Conservation (phyloP, 2,329 filamentous ascomycete genomes). For the Pestalotiopsis sp. region DNA sequence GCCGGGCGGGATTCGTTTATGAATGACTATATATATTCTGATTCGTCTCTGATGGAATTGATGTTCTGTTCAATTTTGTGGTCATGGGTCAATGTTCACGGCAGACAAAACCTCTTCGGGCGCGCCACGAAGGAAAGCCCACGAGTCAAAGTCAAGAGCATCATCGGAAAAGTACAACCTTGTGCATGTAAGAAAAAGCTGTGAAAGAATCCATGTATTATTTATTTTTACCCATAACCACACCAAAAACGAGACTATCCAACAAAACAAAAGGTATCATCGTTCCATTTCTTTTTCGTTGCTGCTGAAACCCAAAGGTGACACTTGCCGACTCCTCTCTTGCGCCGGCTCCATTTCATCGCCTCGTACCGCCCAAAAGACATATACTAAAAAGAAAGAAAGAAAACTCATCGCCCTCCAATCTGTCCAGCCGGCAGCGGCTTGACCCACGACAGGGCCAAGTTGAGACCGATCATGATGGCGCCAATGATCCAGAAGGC, state of each 20-base stretch:
- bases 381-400: background rate
- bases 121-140: too few species aligned
- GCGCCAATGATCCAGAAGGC: slow-evolving; percentile 83
- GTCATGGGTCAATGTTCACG: too few species aligned
- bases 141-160: too few species aligned
- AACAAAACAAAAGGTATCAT: slow-evolving; percentile 6
- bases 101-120: too few species aligned
- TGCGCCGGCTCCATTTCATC: background rate
- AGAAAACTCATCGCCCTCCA: slow-evolving; percentile 40
- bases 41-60: too few species aligned
- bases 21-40: too few species aligned
- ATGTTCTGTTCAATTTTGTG: too few species aligned
- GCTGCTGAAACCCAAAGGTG: background rate
- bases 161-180: too few species aligned
- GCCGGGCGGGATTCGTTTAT: too few species aligned
- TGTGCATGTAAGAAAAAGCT: too few species aligned
- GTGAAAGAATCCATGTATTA: too few species aligned
- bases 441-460: slow-evolving; percentile 60
- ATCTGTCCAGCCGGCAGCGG: slow-evolving; percentile 59
- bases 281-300: background rate
- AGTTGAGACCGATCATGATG: slow-evolving; percentile 71
- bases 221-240: too few species aligned
- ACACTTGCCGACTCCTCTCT: background rate
- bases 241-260: background rate
- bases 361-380: background rate